A percentile compares a stretch with the other conserved stretches of the same genome.
Evolutionary conservation across 768 basidiomycete genomes (phyloP).

Genomic region (Tulasnella sp.): DNA sequence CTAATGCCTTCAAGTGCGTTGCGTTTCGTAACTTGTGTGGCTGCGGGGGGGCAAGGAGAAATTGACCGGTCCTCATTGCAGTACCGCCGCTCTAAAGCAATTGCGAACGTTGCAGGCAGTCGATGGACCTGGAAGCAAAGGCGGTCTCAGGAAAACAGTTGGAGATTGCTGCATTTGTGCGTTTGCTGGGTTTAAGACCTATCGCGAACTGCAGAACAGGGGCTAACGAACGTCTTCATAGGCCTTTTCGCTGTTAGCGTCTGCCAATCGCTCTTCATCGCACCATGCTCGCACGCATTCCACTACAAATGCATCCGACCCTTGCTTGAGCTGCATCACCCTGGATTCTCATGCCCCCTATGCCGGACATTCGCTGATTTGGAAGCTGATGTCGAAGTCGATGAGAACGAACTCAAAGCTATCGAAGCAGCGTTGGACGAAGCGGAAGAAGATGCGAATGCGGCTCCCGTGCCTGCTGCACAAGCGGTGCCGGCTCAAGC

Average conservation of each 20-base stretch:
- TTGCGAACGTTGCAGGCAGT: conserved; percentile 49
- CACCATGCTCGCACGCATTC: conserved; percentile 94
- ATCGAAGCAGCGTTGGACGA: conserved; percentile 23
- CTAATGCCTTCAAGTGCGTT: conserved; percentile 90
- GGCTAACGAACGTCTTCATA: conserved; percentile 30
- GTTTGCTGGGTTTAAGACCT: too few relatives aligned
- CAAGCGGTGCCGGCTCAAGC: not conserved
- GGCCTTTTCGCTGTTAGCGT: conserved; percentile 84
- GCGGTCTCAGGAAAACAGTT: conserved; percentile 36
- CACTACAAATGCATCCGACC: conserved; percentile 97
- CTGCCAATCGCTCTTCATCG: conserved; percentile 94
- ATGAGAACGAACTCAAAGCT: conserved; percentile 33
- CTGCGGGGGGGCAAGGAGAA: conserved; percentile 18
- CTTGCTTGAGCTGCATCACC: conserved; percentile 80
- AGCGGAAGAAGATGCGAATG: conserved; percentile 15
- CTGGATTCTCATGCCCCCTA: conserved; percentile 90
- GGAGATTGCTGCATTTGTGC: conserved; percentile 90
- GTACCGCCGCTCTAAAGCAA: conserved; percentile 63
- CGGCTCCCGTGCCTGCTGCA: not conserved
- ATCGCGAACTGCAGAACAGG: not conserved
- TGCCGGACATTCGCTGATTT: conserved; percentile 94
- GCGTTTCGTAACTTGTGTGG: not conserved
- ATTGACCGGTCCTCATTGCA: conserved; percentile 16
- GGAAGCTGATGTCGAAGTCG: conserved; percentile 88
- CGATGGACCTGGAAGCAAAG: conserved; percentile 30